These are phyloP conservation scores for Talinum fruticosum DNA, from an alignment of 148 eudicot species.

Conservation along the genomic window DNA sequence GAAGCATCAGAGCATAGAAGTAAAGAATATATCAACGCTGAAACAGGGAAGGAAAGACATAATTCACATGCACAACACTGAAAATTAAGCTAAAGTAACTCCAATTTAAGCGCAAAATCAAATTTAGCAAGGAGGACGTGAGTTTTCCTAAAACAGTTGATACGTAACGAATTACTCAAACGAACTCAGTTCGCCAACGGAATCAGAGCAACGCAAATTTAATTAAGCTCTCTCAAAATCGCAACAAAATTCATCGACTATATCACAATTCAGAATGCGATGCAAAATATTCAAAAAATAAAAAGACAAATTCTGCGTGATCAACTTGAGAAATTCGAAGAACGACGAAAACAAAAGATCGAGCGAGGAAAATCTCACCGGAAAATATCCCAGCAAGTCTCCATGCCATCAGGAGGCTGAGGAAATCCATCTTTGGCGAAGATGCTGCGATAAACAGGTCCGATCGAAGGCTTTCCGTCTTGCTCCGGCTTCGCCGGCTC, in stretches of 20 bases:
- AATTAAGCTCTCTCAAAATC: conserved; percentile 7
- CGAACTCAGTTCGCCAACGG: background rate
- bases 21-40: background rate
- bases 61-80: background rate
- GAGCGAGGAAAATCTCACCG: conserved; percentile 39
- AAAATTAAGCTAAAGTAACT: background rate
- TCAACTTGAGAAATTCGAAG: background rate
- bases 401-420: conserved; percentile 53
- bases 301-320: background rate
- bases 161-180: background rate
- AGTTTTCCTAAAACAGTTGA: background rate
- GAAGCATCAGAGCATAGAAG: background rate
- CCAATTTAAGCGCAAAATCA: background rate
- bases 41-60: background rate
- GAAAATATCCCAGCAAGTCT: conserved; percentile 90
- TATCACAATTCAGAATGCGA: background rate
- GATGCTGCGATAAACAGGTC: conserved; percentile 74
- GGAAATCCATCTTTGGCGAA: conserved; percentile 81
- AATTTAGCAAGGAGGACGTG: background rate
- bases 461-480: conserved; percentile 60
- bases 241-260: background rate
- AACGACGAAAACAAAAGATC: background rate
- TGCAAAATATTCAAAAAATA: background rate
- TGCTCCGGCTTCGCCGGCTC: conserved; percentile 53
- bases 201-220: background rate